A percentile compares a stretch with the other conserved stretches of the same genome.
Evolutionary conservation across 139 green algal genomes (phyloP).

Genomic region (Micromonas commoda): DNA sequence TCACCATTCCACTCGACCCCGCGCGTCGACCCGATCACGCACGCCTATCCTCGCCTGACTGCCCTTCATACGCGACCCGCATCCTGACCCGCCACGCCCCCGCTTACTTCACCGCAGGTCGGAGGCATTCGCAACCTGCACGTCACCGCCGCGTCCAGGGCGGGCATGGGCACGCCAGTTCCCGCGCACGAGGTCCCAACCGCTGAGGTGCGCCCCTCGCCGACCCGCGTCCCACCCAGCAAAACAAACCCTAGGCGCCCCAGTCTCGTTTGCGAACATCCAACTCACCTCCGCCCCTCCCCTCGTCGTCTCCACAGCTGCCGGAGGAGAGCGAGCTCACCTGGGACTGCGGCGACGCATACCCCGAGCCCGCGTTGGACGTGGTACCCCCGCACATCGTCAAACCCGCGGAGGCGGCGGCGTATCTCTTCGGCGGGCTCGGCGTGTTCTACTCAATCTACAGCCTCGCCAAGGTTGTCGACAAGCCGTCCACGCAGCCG

Average conservation of each 20-base stretch:
- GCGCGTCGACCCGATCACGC: too few relatives aligned
- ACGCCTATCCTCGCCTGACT: too few relatives aligned
- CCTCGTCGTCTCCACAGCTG: neutral
- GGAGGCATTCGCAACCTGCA: neutral
- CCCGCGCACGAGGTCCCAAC: neutral
- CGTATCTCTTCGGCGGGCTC: neutral
- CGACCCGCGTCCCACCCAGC: neutral
- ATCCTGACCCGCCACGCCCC: too few relatives aligned
- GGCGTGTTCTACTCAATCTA: neutral
- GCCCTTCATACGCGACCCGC: too few relatives aligned
- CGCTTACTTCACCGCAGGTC: neutral
- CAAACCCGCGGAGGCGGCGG: neutral
- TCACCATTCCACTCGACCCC: too few relatives aligned
- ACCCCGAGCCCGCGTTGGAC: conserved; percentile 10
- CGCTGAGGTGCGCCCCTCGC: neutral
- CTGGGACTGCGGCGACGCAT: conserved; percentile 10
- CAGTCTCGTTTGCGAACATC: too few relatives aligned
- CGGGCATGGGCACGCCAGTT: neutral
- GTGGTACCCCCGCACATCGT: neutral
- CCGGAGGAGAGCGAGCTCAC: conserved; percentile 14
- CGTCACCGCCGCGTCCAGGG: neutral
- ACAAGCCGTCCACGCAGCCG: conserved; percentile 3
- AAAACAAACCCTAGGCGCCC: neutral
- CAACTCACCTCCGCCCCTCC: too few relatives aligned
- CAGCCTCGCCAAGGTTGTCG: neutral